A percentile compares a stretch with the other conserved stretches of the same genome.
Conservation (phyloP, 176 grass and related monocot genomes). For the Carex pumila region DNA sequence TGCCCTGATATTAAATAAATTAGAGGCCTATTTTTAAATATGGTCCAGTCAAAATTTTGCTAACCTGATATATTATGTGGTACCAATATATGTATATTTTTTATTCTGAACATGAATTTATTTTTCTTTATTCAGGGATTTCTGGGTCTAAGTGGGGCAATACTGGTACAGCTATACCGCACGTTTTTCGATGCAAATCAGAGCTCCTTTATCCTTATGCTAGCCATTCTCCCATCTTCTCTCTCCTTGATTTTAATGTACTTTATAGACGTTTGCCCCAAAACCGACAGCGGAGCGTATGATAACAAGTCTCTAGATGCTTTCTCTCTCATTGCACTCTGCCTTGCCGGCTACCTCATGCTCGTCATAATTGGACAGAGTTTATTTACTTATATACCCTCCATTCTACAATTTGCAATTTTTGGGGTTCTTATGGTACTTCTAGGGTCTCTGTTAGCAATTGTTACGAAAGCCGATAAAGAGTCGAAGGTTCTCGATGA, state of each 20-base stretch:
- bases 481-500: constrained; percentile 23
- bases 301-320: constrained; percentile 66
- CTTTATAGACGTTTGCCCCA: constrained; percentile 48
- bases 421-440: constrained; percentile 47
- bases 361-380: constrained; percentile 64
- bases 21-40: no score
- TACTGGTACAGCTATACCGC: constrained; percentile 59
- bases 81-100: no score
- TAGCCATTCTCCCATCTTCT: constrained; percentile 52
- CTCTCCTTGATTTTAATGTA: constrained; percentile 63
- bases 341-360: constrained; percentile 75
- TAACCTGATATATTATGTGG: no score
- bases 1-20: no score
- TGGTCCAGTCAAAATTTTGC: no score
- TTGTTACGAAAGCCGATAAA: constrained; percentile 49
- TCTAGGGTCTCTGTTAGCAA: constrained; percentile 34
- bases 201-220: constrained; percentile 70
- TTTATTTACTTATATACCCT: constrained; percentile 34
- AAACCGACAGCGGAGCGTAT: neutral
- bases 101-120: neutral
- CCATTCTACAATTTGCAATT: constrained; percentile 31
- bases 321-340: constrained; percentile 70
- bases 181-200: constrained; percentile 34
- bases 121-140: constrained; percentile 48
- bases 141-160: constrained; percentile 78